A percentile compares a stretch with the other conserved stretches of the same genome.
Conservation (phyloP, 2,329 filamentous ascomycete genomes). For the Aspergillus quadrilineatus region DNA sequence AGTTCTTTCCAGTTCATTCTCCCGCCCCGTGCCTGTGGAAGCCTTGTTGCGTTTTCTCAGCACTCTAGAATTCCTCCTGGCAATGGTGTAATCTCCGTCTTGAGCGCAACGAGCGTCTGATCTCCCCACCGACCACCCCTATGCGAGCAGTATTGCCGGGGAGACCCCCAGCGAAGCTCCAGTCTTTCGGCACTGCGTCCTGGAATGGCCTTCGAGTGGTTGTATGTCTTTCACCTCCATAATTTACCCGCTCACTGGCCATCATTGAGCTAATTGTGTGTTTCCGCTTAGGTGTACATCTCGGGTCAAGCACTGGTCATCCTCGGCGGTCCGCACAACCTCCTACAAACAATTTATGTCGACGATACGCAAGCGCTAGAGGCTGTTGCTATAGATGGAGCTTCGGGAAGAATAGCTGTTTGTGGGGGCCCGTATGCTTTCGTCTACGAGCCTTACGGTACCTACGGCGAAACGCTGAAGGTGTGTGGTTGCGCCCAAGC, state of each 20-base stretch:
- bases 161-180: slow-evolving; percentile 72
- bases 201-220: slow-evolving; percentile 73
- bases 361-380: slow-evolving; percentile 69
- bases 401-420: slow-evolving; percentile 79
- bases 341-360: slow-evolving; percentile 89
- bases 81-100: slow-evolving; percentile 35
- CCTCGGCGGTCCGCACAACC: slow-evolving; percentile 68
- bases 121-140: slow-evolving; percentile 43
- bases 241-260: background rate
- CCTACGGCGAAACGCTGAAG: slow-evolving; percentile 70
- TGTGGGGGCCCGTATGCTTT: slow-evolving; percentile 67
- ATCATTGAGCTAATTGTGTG: slow-evolving; percentile 15
- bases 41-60: background rate
- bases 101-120: slow-evolving; percentile 29
- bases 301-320: slow-evolving; percentile 86
- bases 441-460: slow-evolving; percentile 73
- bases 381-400: slow-evolving; percentile 77
- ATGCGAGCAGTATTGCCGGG: slow-evolving; percentile 81
- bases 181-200: slow-evolving; percentile 70
- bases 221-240: slow-evolving; percentile 50
- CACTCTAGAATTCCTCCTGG: slow-evolving; percentile 12
- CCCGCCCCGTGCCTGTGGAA: background rate
- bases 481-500: slow-evolving; percentile 47
- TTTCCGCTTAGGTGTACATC: slow-evolving; percentile 69
- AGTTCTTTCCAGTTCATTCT: background rate